phyloP scores from a whole-genome alignment of 768 basidiomycete genomes.

The Leccinum arenicola region DNA sequence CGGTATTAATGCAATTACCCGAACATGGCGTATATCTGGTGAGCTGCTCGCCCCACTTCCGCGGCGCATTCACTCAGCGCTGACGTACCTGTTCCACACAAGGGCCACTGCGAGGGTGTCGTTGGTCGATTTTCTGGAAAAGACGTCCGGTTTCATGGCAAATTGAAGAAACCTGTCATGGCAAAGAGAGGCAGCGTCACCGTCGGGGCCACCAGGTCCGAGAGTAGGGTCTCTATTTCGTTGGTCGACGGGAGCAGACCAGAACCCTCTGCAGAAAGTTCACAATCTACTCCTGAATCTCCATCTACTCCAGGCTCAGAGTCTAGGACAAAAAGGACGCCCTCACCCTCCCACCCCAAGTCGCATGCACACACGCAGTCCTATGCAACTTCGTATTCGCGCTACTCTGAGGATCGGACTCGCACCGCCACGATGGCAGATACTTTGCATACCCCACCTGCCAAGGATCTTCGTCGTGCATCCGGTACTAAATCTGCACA shows the following conservation, averaged over 20 bases:
- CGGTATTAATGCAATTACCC: conserved; percentile 68
- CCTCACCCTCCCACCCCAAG: conserved; percentile 16
- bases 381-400: conserved; percentile 17
- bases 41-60: conserved; percentile 24
- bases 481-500: conserved; percentile 11
- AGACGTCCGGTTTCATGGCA: conserved; percentile 67
- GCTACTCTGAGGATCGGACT: conserved; percentile 15
- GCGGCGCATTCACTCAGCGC: neutral
- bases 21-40: conserved; percentile 65
- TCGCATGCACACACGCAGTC: conserved; percentile 16
- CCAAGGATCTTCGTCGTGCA: neutral
- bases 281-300: conserved; percentile 15
- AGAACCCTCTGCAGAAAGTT: conserved; percentile 2
- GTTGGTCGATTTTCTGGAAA: conserved; percentile 68
- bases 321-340: conserved; percentile 17
- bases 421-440: conserved; percentile 2
- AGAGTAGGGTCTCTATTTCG: conserved; percentile 19
- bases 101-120: conserved; percentile 89
- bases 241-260: conserved; percentile 11
- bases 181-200: conserved; percentile 51
- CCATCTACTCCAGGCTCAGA: conserved; percentile 17
- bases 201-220: neutral
- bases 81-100: neutral
- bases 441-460: neutral
- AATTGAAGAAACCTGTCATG: conserved; percentile 78